A percentile compares a stretch with the other conserved stretches of the same genome.
Evolutionary conservation across 805 yeast species (phyloP).

Genomic region (Candida argentea): DNA sequence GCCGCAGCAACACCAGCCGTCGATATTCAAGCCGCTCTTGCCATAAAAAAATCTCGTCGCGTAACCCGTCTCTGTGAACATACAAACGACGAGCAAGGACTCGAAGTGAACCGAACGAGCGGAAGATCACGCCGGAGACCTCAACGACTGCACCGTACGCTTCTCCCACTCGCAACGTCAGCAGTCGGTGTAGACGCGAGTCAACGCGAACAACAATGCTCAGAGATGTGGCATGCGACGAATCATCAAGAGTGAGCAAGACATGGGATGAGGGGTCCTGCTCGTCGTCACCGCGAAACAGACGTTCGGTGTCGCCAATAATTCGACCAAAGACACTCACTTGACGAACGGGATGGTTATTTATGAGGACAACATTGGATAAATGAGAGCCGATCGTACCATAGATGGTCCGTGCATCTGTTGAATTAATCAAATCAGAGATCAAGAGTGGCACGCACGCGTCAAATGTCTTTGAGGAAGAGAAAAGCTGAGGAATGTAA

Average conservation of each 20-base stretch:
- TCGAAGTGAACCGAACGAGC: background rate
- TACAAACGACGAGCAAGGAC: background rate
- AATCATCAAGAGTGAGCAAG: conserved; percentile 23
- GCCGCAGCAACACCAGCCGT: conserved; percentile 8
- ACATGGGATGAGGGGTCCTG: background rate
- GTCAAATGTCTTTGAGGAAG: conserved; percentile 17
- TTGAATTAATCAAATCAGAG: conserved; percentile 14
- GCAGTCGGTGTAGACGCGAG: conserved; percentile 4
- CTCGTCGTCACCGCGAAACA: background rate
- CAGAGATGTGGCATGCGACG: conserved; percentile 18
- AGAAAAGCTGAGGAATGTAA: conserved; percentile 27
- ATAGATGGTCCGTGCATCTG: conserved; percentile 4
- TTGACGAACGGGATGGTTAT: conserved; percentile 24
- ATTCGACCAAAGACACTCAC: conserved; percentile 20
- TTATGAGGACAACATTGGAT: conserved; percentile 9
- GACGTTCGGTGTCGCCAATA: conserved; percentile 6
- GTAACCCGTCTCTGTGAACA: conserved; percentile 7
- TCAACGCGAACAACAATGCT: conserved; percentile 13
- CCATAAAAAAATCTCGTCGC: conserved; percentile 22
- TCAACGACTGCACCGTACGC: conserved; percentile 18
- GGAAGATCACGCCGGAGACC: conserved; percentile 10
- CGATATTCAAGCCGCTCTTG: conserved; percentile 12
- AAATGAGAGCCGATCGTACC: conserved; percentile 2
- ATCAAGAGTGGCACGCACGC: conserved; percentile 17
- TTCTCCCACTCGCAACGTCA: conserved; percentile 8